These are phyloP conservation scores for Cercospora citrullina DNA, from an alignment of 2,329 filamentous ascomycete genomes.

Conservation along the genomic window DNA sequence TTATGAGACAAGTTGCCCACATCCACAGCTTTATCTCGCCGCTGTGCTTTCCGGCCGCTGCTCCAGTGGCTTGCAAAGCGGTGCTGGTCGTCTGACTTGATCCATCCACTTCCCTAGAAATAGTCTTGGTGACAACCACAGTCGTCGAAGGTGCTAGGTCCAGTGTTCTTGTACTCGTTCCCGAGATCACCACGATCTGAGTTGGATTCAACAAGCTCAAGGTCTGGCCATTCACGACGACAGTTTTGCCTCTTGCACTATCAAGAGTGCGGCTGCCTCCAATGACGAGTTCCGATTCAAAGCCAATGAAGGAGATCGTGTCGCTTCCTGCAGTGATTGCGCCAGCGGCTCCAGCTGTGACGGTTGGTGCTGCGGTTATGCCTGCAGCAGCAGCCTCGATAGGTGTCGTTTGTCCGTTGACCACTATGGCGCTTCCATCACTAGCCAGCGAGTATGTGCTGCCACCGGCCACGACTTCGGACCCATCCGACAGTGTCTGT, in stretches of 20 bases:
- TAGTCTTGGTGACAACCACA: background rate
- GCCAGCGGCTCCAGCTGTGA: background rate
- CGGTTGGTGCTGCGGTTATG: slow-evolving; percentile 2
- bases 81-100: background rate
- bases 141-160: slow-evolving; percentile 1
- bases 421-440: slow-evolving; percentile 4
- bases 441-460: slow-evolving; percentile 8
- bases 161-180: slow-evolving; percentile 1
- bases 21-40: background rate
- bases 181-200: slow-evolving; percentile 5
- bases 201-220: slow-evolving; percentile 6
- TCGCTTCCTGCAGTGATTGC: background rate
- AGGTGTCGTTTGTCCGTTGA: slow-evolving; percentile 5
- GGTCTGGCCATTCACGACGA: slow-evolving; percentile 4
- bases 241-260: background rate
- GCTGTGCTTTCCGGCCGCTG: background rate
- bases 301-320: slow-evolving; percentile 1
- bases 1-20: background rate
- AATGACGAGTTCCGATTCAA: background rate
- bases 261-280: slow-evolving; percentile 1
- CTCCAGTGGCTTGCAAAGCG: background rate
- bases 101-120: background rate
- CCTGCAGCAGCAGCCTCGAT: background rate
- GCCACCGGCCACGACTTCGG: slow-evolving; percentile 5
- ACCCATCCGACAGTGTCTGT: slow-evolving; percentile 3